These are phyloP conservation scores for Puccinia coronata DNA, from an alignment of 1,284 basidiomycete species.

Conservation along the genomic window DNA sequence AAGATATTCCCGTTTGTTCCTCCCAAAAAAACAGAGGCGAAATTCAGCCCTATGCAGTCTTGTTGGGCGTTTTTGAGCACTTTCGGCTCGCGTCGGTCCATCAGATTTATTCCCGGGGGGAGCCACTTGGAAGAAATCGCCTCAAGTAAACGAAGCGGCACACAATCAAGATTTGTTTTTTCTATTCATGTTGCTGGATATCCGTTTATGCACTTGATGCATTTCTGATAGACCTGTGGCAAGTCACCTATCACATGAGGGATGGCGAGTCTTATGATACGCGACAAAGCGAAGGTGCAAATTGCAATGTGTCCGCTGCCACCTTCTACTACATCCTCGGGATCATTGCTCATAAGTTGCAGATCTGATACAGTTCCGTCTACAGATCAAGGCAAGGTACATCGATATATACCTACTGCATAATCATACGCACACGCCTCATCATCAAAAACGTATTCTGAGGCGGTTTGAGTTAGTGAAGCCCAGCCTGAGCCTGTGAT, in stretches of 20 bases:
- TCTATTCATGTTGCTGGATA: not conserved
- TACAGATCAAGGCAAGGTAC: not conserved
- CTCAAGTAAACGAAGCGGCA: not conserved
- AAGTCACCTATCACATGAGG: conserved; percentile 2
- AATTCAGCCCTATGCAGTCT: not conserved
- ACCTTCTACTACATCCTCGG: not conserved
- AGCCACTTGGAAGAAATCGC: conserved; percentile 2
- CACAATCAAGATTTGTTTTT: not conserved
- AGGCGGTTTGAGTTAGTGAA: not conserved
- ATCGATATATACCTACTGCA: not conserved
- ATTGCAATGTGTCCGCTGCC: no score
- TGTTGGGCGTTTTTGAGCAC: not conserved
- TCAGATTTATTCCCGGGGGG: not conserved
- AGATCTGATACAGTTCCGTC: not conserved
- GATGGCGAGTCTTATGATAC: not conserved
- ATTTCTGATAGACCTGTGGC: not conserved
- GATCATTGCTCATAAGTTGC: not conserved
- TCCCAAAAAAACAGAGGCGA: not conserved
- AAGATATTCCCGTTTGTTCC: not conserved
- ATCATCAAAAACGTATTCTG: conserved; percentile 5
- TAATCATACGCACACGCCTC: conserved; percentile 10
- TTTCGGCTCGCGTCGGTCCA: not conserved
- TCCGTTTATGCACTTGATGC: not conserved
- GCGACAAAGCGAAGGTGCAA: not conserved
- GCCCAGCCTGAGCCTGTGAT: not conserved